A percentile compares a stretch with the other conserved stretches of the same genome.
phyloP scores from a whole-genome alignment of 2,329 filamentous ascomycete species.

The Leptographium radiaticola region DNA sequence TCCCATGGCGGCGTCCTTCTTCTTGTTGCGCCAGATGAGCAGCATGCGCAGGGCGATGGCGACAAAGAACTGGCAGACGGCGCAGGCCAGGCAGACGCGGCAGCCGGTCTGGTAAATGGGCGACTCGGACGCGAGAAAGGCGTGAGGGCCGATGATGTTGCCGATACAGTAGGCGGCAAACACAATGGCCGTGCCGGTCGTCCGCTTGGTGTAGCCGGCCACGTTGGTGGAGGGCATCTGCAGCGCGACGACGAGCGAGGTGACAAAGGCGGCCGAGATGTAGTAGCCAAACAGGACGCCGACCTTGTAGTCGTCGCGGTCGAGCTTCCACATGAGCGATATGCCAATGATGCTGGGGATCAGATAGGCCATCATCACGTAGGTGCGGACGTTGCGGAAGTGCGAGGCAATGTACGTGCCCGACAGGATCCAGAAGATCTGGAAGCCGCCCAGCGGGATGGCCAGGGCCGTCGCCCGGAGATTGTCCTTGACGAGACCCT shows the following conservation, averaged over 20 bases:
- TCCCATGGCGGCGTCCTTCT: background rate
- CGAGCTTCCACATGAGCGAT: slow-evolving; percentile 1
- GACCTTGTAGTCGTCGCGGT: background rate
- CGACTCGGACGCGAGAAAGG: background rate
- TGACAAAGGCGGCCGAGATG: slow-evolving; percentile 1
- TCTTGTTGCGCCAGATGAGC: background rate
- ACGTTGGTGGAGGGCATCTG: slow-evolving; percentile 4
- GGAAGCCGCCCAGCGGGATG: slow-evolving; percentile 1
- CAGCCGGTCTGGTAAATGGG: slow-evolving; percentile 3
- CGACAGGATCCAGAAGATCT: slow-evolving; percentile 1
- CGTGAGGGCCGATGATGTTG: slow-evolving; percentile 3
- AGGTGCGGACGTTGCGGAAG: background rate
- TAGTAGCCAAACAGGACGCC: slow-evolving; percentile 4
- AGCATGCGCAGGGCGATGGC: slow-evolving; percentile 1
- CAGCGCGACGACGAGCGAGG: background rate
- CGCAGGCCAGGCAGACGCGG: background rate
- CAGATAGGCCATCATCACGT: slow-evolving; percentile 1
- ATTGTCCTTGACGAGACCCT: slow-evolving; percentile 1
- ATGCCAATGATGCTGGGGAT: background rate
- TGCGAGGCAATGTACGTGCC: background rate
- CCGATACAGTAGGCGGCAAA: slow-evolving; percentile 3
- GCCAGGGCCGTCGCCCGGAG: background rate
- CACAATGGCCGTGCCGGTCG: slow-evolving; percentile 1
- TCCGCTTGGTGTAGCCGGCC: slow-evolving; percentile 4
- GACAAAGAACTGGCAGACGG: background rate